These are phyloP conservation scores for Phytophthora meadii DNA, from an alignment of 352 stramenopile species.

Conservation along the genomic window DNA sequence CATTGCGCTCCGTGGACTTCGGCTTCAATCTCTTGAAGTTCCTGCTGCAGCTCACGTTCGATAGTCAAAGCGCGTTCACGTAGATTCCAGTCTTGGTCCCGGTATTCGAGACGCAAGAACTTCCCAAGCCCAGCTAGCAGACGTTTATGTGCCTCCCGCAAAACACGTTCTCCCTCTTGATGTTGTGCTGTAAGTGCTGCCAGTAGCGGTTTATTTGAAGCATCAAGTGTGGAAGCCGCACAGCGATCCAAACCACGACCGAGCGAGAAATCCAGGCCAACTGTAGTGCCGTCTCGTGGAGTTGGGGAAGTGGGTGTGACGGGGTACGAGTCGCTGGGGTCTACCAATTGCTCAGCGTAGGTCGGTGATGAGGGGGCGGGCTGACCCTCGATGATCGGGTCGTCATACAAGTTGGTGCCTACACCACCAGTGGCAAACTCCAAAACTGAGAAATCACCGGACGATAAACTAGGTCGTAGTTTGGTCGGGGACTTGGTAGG, in stretches of 20 bases:
- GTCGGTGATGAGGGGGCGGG: conserved; percentile 38
- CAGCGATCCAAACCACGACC: conserved; percentile 32
- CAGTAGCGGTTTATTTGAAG: conserved; percentile 43
- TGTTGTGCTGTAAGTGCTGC: conserved; percentile 49
- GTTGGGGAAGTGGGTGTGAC: conserved; percentile 18
- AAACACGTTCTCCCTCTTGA: conserved; percentile 45
- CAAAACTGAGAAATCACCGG: conserved; percentile 30
- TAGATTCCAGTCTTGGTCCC: conserved; percentile 46
- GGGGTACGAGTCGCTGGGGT: conserved; percentile 19
- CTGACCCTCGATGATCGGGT: conserved; percentile 48
- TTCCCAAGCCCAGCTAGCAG: conserved; percentile 60
- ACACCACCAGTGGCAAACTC: conserved; percentile 31
- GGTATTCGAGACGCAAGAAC: conserved; percentile 71
- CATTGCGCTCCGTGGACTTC: conserved; percentile 45
- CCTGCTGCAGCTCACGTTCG: conserved; percentile 72
- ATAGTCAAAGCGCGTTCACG: conserved; percentile 60
- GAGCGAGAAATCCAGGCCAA: conserved; percentile 15
- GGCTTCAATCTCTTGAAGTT: conserved; percentile 55
- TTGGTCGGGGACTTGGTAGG: conserved; percentile 32
- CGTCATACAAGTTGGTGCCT: conserved; percentile 43
- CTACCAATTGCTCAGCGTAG: conserved; percentile 30
- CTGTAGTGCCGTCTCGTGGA: conserved; percentile 14
- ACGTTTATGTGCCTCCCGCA: conserved; percentile 52
- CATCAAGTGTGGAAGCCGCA: conserved; percentile 35
- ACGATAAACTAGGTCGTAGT: conserved; percentile 38